phyloP scores from a whole-genome alignment of 2,329 filamentous ascomycete genomes.

The Aspergillus neoniger region DNA sequence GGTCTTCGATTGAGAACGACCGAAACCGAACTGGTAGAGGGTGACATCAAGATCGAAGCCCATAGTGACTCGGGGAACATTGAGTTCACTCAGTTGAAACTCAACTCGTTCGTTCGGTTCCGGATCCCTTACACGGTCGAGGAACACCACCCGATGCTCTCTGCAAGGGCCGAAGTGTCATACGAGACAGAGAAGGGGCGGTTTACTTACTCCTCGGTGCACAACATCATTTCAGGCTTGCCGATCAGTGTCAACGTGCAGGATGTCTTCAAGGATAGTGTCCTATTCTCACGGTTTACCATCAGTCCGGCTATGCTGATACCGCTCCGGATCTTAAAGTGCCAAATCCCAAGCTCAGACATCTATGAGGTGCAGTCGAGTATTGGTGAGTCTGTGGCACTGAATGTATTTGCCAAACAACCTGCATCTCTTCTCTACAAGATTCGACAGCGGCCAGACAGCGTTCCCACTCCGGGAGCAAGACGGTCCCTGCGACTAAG shows the following conservation, averaged over 20 bases:
- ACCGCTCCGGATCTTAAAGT: slow-evolving; percentile 72
- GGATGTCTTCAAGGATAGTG: slow-evolving; percentile 83
- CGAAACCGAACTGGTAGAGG: slow-evolving; percentile 49
- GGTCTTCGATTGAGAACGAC: slow-evolving; percentile 60
- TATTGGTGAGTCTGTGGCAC: slow-evolving; percentile 45
- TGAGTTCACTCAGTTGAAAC: slow-evolving; percentile 39
- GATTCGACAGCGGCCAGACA: slow-evolving; percentile 51
- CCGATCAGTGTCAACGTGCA: slow-evolving; percentile 95
- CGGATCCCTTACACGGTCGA: slow-evolving; percentile 83
- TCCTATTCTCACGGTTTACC: slow-evolving; percentile 85
- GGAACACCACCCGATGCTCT: slow-evolving; percentile 69
- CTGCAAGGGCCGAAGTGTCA: slow-evolving; percentile 72
- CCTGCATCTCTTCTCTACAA: slow-evolving; percentile 80
- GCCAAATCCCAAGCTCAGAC: slow-evolving; percentile 69
- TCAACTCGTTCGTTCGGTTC: slow-evolving; percentile 42
- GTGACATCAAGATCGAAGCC: slow-evolving; percentile 44
- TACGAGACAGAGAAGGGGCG: slow-evolving; percentile 69
- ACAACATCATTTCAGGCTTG: slow-evolving; percentile 70
- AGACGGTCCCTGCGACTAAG: slow-evolving; percentile 57
- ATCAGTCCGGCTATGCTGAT: slow-evolving; percentile 76
- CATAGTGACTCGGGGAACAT: slow-evolving; percentile 51
- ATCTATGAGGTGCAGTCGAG: slow-evolving; percentile 58
- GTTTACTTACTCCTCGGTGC: slow-evolving; percentile 65
- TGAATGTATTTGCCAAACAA: slow-evolving; percentile 76
- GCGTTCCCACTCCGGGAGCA: slow-evolving; percentile 23